phyloP scores from a whole-genome alignment of 176 grass and related monocot genomes.

The Ensete glaucum region DNA sequence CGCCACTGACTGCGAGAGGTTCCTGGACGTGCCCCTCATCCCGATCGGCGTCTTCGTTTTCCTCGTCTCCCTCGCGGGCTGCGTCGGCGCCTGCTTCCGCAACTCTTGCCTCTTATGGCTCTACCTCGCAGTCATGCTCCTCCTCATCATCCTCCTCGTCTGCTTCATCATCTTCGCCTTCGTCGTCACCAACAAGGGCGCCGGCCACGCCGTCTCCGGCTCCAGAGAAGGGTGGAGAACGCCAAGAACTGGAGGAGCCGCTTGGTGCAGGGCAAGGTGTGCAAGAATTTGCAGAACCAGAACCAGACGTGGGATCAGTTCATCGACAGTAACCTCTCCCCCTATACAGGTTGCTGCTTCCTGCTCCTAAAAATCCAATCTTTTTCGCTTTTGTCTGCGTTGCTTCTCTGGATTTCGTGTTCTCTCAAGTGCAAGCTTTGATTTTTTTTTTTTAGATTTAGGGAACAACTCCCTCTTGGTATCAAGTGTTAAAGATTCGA shows the following conservation, averaged over 20 bases:
- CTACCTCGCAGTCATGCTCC: constrained; percentile 34
- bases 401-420: no score
- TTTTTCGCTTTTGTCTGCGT: neutral
- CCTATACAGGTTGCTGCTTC: constrained; percentile 32
- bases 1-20: constrained; percentile 29
- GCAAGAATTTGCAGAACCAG: constrained; percentile 12
- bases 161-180: constrained; percentile 35
- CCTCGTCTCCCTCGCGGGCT: constrained; percentile 21
- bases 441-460: no score
- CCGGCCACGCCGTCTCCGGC: constrained; percentile 30
- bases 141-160: constrained; percentile 32
- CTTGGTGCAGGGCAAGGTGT: constrained; percentile 30
- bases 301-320: constrained; percentile 41
- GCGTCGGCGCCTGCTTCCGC: constrained; percentile 32
- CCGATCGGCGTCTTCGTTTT: constrained; percentile 27
- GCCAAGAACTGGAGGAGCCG: constrained; percentile 38
- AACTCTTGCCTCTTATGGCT: constrained; percentile 29
- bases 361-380: neutral
- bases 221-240: constrained; percentile 29
- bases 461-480: no score
- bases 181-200: constrained; percentile 39
- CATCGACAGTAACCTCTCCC: constrained; percentile 38
- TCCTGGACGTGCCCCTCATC: constrained; percentile 31
- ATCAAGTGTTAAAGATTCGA: neutral
- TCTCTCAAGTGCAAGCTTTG: no score